Conservation (phyloP, 148 eudicot species). For the Polygonum aviculare region DNA sequence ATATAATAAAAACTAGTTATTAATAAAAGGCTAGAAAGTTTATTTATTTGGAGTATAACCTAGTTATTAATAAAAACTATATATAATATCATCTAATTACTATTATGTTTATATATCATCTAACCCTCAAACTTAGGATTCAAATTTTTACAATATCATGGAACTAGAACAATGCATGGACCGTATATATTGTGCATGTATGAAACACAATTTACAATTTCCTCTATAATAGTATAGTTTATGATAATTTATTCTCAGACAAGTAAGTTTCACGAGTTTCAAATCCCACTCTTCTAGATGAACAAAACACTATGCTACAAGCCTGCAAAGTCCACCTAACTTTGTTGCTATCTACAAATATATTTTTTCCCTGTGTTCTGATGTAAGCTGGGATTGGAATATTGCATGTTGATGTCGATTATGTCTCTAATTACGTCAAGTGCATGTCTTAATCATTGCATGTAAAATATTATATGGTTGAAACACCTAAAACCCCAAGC, state of each 20-base stretch:
- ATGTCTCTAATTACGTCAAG: background rate
- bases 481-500: background rate
- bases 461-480: background rate
- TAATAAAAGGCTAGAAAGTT: too few species aligned
- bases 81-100: too few species aligned
- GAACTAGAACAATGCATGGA: too few species aligned
- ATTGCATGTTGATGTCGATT: background rate
- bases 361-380: too few species aligned
- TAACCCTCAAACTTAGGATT: too few species aligned
- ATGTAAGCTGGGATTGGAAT: background rate
- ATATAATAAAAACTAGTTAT: too few species aligned
- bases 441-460: background rate
- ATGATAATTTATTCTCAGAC: background rate
- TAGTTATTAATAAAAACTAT: too few species aligned
- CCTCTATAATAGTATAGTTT: background rate
- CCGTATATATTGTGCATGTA: background rate
- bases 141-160: too few species aligned
- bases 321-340: background rate
- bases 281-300: background rate
- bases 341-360: too few species aligned
- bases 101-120: too few species aligned
- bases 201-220: background rate
- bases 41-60: too few species aligned
- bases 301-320: background rate
- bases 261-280: background rate